Evolutionary conservation across 2,329 filamentous ascomycete genomes (phyloP).

Genomic region (Pseudocercospora fijiensis): DNA sequence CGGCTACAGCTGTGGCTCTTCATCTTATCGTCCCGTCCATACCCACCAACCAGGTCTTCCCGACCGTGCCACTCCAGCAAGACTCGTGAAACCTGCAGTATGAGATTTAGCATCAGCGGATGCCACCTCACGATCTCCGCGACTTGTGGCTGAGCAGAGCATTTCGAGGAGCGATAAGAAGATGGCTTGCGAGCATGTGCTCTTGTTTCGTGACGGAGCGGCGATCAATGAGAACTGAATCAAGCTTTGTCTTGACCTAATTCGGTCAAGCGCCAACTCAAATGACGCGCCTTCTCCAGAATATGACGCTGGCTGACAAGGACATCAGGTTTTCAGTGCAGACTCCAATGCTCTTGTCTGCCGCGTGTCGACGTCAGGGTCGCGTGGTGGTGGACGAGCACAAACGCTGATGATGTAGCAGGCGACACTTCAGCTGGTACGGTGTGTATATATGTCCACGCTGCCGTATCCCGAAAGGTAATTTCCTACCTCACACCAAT

Average conservation of each 20-base stretch:
- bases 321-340: slow-evolving; percentile 1
- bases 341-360: not conserved
- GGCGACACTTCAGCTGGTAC: not conserved
- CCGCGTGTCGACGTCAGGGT: slow-evolving; percentile 4
- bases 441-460: not conserved
- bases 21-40: not conserved
- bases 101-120: not conserved
- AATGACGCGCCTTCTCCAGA: not conserved
- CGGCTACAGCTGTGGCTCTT: not conserved
- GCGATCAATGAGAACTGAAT: not conserved
- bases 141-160: slow-evolving; percentile 1
- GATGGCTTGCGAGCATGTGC: not conserved
- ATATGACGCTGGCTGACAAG: not conserved
- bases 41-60: not conserved
- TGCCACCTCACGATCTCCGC: slow-evolving; percentile 1
- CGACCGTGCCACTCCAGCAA: not conserved
- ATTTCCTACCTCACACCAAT: not conserved
- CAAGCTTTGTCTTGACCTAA: not conserved
- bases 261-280: not conserved
- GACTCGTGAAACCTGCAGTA: not conserved
- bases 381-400: not conserved
- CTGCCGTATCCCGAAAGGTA: not conserved
- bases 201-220: not conserved
- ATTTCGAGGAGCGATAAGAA: not conserved
- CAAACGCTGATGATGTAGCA: not conserved